Percentiles rank a stretch among this genome's conserved stretches.
These are phyloP conservation scores for Phlebopus sp. DNA, from an alignment of 1,284 basidiomycete genomes.

Conservation along the genomic window DNA sequence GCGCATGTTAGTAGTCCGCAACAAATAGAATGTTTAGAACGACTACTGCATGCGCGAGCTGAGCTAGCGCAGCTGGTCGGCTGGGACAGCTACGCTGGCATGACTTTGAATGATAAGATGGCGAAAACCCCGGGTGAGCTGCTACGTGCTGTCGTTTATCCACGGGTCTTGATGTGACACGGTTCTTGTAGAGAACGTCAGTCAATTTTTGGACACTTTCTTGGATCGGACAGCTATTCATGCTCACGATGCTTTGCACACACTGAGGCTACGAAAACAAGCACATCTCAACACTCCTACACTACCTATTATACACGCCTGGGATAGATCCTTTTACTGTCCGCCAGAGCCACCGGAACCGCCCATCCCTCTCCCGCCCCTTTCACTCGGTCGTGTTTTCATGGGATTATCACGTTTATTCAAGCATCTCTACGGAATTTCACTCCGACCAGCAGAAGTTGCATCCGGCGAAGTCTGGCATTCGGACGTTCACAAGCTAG, in stretches of 20 bases:
- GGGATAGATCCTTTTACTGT: constrained; percentile 92
- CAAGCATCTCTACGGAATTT: constrained; percentile 83
- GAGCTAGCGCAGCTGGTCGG: constrained; percentile 83
- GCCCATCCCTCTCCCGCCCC: constrained; percentile 64
- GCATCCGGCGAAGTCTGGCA: constrained; percentile 88
- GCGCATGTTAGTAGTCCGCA: constrained; percentile 67
- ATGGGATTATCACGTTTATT: constrained; percentile 86
- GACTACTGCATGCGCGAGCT: constrained; percentile 71
- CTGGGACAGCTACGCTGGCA: constrained; percentile 77
- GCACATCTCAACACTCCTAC: constrained; percentile 52
- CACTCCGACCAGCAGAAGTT: constrained; percentile 68
- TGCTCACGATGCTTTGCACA: constrained; percentile 69
- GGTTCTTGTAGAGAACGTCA: constrained; percentile 68
- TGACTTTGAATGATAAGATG: constrained; percentile 92
- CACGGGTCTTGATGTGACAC: constrained; percentile 10
- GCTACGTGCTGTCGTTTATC: constrained; percentile 8
- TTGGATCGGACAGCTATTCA: constrained; percentile 74
- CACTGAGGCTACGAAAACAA: constrained; percentile 75
- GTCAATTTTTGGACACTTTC: constrained; percentile 77
- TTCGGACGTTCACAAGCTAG: constrained; percentile 82
- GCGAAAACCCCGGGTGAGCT: constrained; percentile 78
- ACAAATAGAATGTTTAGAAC: constrained; percentile 73
- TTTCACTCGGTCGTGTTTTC: constrained; percentile 83
- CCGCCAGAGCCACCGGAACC: constrained; percentile 72
- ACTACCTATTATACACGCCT: constrained; percentile 75